Evolutionary conservation across 1,139 yeast genomes (phyloP).

Genomic region (Scheffersomyces titani): DNA sequence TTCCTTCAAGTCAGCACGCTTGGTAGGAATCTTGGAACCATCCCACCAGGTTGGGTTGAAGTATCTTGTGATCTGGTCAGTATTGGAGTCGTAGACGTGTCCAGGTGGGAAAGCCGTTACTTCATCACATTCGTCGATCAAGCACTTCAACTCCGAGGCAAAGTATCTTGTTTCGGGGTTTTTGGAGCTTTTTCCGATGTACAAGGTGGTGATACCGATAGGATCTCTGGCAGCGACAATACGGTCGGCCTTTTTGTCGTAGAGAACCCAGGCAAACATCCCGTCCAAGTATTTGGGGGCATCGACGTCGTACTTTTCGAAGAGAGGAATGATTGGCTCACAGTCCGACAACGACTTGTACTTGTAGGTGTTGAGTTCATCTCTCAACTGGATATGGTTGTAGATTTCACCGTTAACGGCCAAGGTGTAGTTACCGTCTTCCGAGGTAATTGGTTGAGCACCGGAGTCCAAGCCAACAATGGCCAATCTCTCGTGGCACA

Average conservation of each 20-base stretch:
- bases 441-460: slow-evolving; percentile 92
- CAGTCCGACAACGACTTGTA: slow-evolving; percentile 92
- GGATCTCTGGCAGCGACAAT: slow-evolving; percentile 98
- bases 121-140: slow-evolving; percentile 90
- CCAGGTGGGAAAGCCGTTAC: slow-evolving; percentile 98
- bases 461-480: slow-evolving; percentile 95
- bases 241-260: slow-evolving; percentile 82
- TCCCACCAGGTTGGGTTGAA: slow-evolving; percentile 96
- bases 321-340: slow-evolving; percentile 94
- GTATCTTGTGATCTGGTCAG: slow-evolving; percentile 84
- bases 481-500: slow-evolving; percentile 94
- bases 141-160: slow-evolving; percentile 92
- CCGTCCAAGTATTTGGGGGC: slow-evolving; percentile 95
- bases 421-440: slow-evolving; percentile 70
- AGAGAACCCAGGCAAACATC: slow-evolving; percentile 94
- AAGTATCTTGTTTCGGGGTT: slow-evolving; percentile 79
- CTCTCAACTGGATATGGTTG: slow-evolving; percentile 90
- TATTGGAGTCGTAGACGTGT: slow-evolving; percentile 88
- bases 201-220: slow-evolving; percentile 92
- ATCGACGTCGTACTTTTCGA: slow-evolving; percentile 80
- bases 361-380: slow-evolving; percentile 66
- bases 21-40: slow-evolving; percentile 67
- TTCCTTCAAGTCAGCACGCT: slow-evolving; percentile 67
- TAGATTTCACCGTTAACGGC: slow-evolving; percentile 98
- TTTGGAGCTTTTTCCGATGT: slow-evolving; percentile 83